Percentiles rank a stretch among this genome's conserved stretches.
phyloP scores from a whole-genome alignment of 202 grass and related monocot species.

The Cymbopogon flexuosus region DNA sequence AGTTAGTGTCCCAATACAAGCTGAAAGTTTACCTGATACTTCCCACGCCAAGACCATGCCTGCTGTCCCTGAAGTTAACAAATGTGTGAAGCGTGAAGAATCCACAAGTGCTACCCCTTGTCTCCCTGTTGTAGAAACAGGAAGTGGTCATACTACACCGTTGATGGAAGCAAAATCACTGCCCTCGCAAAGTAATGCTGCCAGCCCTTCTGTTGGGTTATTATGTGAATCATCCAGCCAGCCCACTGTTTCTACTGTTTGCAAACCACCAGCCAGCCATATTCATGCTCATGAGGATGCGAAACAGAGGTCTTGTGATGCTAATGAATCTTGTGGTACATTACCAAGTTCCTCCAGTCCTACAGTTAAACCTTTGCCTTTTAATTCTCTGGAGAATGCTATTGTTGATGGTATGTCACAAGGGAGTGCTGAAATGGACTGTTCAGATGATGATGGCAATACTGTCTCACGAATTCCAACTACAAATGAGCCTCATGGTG shows the following conservation, averaged over 20 bases:
- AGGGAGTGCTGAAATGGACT: slow-evolving; percentile 90
- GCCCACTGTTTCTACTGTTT: slow-evolving; percentile 8
- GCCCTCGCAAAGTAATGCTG: slow-evolving; percentile 3
- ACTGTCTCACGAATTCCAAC: slow-evolving; percentile 33
- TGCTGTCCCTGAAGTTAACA: slow-evolving; percentile 31
- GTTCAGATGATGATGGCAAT: slow-evolving; percentile 60
- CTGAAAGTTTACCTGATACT: slow-evolving; percentile 5
- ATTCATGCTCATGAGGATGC: slow-evolving; percentile 17
- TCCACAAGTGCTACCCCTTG: background rate
- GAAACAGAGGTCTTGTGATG: background rate
- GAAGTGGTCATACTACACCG: slow-evolving; percentile 9
- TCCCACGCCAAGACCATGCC: background rate
- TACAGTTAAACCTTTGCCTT: slow-evolving; percentile 35
- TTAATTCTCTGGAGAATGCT: slow-evolving; percentile 24
- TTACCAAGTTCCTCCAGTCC: slow-evolving; percentile 24
- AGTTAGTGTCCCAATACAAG: slow-evolving; percentile 5
- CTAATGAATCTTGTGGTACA: slow-evolving; percentile 26
- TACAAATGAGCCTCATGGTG: slow-evolving; percentile 29
- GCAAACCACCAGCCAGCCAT: slow-evolving; percentile 18
- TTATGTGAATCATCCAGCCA: slow-evolving; percentile 24
- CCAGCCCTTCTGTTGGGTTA: slow-evolving; percentile 19
- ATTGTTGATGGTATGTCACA: slow-evolving; percentile 66
- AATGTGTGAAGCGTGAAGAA: slow-evolving; percentile 31
- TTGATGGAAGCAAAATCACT: slow-evolving; percentile 15
- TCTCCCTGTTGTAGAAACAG: slow-evolving; percentile 13